Evolutionary conservation across 2,329 filamentous ascomycete species (phyloP).

Genomic region (Paramyrothecium sp.): DNA sequence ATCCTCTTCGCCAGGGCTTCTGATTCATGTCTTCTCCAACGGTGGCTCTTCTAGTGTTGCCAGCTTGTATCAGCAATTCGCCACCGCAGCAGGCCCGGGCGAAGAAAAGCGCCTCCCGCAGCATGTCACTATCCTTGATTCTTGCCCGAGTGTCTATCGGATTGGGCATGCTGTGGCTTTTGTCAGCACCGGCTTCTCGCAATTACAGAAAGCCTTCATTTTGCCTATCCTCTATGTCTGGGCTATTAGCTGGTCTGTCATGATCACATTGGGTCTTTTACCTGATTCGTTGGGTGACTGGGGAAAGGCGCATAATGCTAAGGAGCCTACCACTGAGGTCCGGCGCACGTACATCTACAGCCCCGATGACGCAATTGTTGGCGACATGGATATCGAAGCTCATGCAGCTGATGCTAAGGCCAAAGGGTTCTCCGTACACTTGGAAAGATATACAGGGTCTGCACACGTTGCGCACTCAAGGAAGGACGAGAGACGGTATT

Average conservation of each 20-base stretch:
- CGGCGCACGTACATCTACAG: conserved; percentile 15
- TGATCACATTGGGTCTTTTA: not conserved
- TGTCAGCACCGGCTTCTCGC: not conserved
- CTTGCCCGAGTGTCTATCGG: not conserved
- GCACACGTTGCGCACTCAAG: conserved; percentile 13
- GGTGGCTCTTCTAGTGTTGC: conserved; percentile 37
- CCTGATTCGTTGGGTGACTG: not conserved
- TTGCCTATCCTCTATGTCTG: not conserved
- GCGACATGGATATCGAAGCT: conserved; percentile 7
- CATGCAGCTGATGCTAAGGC: conserved; percentile 12
- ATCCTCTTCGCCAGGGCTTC: conserved; percentile 27
- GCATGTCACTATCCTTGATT: conserved; percentile 34
- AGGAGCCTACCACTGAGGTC: conserved; percentile 3
- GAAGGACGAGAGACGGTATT: conserved; percentile 12
- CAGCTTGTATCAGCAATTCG: conserved; percentile 31
- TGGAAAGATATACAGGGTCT: conserved; percentile 10
- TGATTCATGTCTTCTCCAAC: conserved; percentile 45
- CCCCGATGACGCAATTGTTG: conserved; percentile 8
- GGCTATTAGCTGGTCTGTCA: not conserved
- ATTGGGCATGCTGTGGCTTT: not conserved
- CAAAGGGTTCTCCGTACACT: conserved; percentile 8
- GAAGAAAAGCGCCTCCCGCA: conserved; percentile 24
- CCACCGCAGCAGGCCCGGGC: conserved; percentile 2
- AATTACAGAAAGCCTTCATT: not conserved
- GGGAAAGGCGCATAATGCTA: conserved; percentile 9